Conservation (phyloP, 345 rosid species). For the Raphanus sativus region DNA sequence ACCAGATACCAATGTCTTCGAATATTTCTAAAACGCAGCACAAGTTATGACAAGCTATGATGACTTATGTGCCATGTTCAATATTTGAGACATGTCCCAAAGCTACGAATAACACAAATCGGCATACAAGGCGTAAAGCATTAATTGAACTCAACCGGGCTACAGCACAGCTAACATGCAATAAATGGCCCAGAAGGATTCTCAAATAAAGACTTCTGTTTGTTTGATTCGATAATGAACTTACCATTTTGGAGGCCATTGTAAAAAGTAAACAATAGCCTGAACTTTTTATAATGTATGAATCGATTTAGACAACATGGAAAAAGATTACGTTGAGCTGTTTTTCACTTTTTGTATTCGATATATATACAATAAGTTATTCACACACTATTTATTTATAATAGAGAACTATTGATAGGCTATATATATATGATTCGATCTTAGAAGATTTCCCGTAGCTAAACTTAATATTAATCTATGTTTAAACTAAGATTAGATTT, state of each 20-base stretch:
- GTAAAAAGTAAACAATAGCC: background rate
- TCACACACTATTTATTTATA: background rate
- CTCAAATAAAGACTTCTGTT: background rate
- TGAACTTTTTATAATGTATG: background rate
- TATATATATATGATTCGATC: slow-evolving; percentile 29
- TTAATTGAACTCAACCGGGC: background rate
- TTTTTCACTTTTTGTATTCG: background rate
- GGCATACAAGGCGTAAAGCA: background rate
- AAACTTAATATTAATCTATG: background rate
- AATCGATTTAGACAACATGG: slow-evolving; percentile 12
- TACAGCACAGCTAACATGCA: background rate
- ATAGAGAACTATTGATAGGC: slow-evolving; percentile 4
- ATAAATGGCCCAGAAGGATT: background rate
- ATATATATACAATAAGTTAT: slow-evolving; percentile 1
- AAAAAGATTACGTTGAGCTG: slow-evolving; percentile 30
- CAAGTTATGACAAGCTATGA: background rate
- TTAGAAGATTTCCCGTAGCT: slow-evolving; percentile 19
- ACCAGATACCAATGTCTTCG: background rate
- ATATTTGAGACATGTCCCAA: background rate
- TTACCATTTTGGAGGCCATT: background rate
- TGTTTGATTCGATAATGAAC: background rate
- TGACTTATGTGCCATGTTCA: background rate
- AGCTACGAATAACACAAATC: background rate
- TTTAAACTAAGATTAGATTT: slow-evolving; percentile 9
- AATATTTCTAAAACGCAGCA: background rate